These are phyloP conservation scores for Alternaria novae-zelandiae DNA, from an alignment of 2,329 filamentous ascomycete species.

Conservation along the genomic window DNA sequence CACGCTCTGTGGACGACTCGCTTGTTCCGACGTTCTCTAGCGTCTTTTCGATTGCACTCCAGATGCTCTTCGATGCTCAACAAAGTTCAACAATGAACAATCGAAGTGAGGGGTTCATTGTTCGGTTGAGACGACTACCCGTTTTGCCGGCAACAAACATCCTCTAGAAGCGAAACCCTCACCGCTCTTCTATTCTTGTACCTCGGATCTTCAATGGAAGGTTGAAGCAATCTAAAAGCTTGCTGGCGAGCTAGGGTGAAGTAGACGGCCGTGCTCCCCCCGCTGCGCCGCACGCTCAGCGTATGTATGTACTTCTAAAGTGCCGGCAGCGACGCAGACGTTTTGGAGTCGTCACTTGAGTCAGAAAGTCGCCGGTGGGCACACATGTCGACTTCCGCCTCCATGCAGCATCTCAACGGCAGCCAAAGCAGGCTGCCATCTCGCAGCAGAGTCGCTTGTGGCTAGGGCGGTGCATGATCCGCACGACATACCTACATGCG, in stretches of 20 bases:
- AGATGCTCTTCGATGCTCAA: slow-evolving; percentile 34
- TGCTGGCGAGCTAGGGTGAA: slow-evolving; percentile 29
- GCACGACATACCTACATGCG: slow-evolving; percentile 47
- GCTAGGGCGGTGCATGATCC: slow-evolving; percentile 33
- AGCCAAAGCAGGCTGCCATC: slow-evolving; percentile 30
- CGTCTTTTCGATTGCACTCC: slow-evolving; percentile 29
- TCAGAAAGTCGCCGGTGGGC: slow-evolving; percentile 1
- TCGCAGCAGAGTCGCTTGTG: slow-evolving; percentile 35
- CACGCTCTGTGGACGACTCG: slow-evolving; percentile 32
- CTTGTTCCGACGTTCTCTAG: slow-evolving; percentile 44
- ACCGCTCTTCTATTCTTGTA: slow-evolving; percentile 46
- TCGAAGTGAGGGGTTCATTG: slow-evolving; percentile 31
- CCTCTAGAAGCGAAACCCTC: slow-evolving; percentile 16
- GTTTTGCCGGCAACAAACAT: slow-evolving; percentile 35
- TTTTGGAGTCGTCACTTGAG: slow-evolving; percentile 4
- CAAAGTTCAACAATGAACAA: slow-evolving; percentile 20
- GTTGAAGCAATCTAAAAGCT: slow-evolving; percentile 33
- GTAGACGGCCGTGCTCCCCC: slow-evolving; percentile 22
- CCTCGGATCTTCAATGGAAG: slow-evolving; percentile 16
- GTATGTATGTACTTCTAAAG: slow-evolving; percentile 8
- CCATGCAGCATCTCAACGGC: slow-evolving; percentile 35
- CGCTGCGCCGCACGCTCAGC: slow-evolving; percentile 28
- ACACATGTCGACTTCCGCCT: slow-evolving; percentile 27
- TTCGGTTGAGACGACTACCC: slow-evolving; percentile 28
- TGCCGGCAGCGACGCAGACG: slow-evolving; percentile 11